phyloP scores from a whole-genome alignment of 371 early-diverging fungal genomes.

The Lichtheimia ramosa region DNA sequence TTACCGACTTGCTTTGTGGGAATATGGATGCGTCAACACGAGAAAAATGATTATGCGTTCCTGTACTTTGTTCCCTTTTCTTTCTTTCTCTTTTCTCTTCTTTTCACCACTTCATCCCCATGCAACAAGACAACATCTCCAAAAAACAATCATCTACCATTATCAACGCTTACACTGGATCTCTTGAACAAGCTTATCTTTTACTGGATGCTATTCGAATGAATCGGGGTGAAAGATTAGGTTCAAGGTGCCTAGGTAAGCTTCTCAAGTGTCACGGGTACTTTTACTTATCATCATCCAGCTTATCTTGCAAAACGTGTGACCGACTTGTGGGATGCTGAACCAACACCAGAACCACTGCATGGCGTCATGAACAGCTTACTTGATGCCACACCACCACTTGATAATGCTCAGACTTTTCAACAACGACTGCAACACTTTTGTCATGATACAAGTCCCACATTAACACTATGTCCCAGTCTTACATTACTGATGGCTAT shows the following conservation, averaged over 20 bases:
- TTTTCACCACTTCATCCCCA: not conserved
- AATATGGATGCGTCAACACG: too few relatives aligned
- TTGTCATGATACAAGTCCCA: too few relatives aligned
- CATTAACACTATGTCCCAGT: conserved; percentile 5
- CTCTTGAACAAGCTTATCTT: conserved; percentile 1
- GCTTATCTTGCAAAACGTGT: conserved; percentile 5
- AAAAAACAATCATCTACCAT: not conserved
- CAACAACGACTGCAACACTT: too few relatives aligned
- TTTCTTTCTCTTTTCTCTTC: not conserved
- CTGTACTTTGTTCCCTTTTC: not conserved
- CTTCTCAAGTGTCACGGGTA: too few relatives aligned
- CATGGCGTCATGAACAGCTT: not conserved
- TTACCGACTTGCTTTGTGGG: too few relatives aligned
- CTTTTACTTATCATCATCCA: too few relatives aligned
- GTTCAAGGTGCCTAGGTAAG: too few relatives aligned
- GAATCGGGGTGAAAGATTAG: not conserved
- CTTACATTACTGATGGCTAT: conserved; percentile 5
- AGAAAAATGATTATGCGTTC: too few relatives aligned
- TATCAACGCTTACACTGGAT: not conserved
- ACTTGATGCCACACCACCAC: too few relatives aligned
- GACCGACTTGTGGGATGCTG: not conserved
- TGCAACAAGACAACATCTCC: not conserved
- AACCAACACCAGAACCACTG: not conserved
- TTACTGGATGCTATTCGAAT: conserved; percentile 3
- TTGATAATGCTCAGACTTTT: too few relatives aligned